These are phyloP conservation scores for Candida freyschussii DNA, from an alignment of 1,139 yeast genomes.

Conservation along the genomic window DNA sequence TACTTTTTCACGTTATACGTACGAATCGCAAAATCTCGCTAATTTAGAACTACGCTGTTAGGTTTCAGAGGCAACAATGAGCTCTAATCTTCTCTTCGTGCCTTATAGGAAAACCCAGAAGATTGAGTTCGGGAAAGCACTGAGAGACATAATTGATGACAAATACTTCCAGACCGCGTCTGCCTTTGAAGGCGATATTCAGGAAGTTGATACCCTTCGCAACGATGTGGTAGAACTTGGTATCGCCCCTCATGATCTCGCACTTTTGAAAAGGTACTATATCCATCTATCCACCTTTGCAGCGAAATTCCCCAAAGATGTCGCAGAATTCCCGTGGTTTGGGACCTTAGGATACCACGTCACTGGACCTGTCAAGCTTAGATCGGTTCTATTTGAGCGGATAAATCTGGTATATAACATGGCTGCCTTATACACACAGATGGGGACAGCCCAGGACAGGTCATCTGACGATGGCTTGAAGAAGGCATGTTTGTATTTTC, in stretches of 20 bases:
- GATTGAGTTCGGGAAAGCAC: conserved; percentile 40
- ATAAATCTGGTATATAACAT: conserved; percentile 63
- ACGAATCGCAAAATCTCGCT: not conserved
- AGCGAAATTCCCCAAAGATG: conserved; percentile 41
- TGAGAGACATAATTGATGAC: conserved; percentile 46
- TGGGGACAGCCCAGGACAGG: conserved; percentile 44
- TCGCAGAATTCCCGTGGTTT: conserved; percentile 63
- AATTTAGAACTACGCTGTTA: not conserved
- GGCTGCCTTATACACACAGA: conserved; percentile 56
- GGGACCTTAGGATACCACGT: conserved; percentile 58
- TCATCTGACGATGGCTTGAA: conserved; percentile 53
- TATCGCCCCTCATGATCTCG: conserved; percentile 26
- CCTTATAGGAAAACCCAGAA: conserved; percentile 52
- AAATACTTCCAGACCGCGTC: conserved; percentile 66
- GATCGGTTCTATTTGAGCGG: conserved; percentile 53
- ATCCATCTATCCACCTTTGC: conserved; percentile 30
- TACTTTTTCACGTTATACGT: not conserved
- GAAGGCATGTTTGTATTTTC: conserved; percentile 59
- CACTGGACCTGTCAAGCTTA: conserved; percentile 39
- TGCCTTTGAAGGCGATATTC: conserved; percentile 50
- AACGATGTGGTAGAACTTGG: conserved; percentile 30
- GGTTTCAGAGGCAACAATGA: conserved; percentile 12
- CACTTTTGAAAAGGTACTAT: conserved; percentile 32
- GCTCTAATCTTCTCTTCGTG: conserved; percentile 40
- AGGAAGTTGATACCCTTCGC: conserved; percentile 37